These are phyloP conservation scores for Mangifera indica DNA, from an alignment of 345 rosid genomes.

Conservation along the genomic window DNA sequence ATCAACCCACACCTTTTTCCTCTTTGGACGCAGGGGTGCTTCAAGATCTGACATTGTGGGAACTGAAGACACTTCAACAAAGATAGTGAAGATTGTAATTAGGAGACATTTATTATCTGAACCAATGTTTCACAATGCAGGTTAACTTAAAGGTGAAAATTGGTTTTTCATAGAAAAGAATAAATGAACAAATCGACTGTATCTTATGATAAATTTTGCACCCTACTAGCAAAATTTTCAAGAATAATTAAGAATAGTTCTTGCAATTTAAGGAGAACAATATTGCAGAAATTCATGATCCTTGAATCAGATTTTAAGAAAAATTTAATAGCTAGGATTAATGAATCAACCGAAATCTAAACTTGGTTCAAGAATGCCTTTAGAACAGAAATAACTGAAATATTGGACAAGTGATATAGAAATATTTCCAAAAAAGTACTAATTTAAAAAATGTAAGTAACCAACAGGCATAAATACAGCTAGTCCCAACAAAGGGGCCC, in stretches of 20 bases:
- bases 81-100: slow-evolving; percentile 6
- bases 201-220: not conserved
- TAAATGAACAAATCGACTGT: not conserved
- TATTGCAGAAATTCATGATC: no score
- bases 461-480: not conserved
- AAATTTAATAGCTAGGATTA: not conserved
- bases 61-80: slow-evolving; percentile 30
- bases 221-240: no score
- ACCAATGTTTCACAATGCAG: slow-evolving; percentile 1
- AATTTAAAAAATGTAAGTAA: not conserved
- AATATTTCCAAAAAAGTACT: not conserved
- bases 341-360: not conserved
- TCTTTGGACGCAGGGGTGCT: slow-evolving; percentile 78
- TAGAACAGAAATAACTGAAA: not conserved
- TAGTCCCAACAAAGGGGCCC: not conserved
- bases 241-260: no score
- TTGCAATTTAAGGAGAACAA: not conserved
- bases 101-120: not conserved
- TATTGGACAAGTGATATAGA: not conserved
- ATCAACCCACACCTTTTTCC: slow-evolving; percentile 87
- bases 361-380: not conserved
- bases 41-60: slow-evolving; percentile 75
- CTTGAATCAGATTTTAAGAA: not conserved
- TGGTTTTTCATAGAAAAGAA: not conserved
- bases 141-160: not conserved